Conservation (phyloP, 73 alveolate genomes). For the Paramecium primaurelia region DNA sequence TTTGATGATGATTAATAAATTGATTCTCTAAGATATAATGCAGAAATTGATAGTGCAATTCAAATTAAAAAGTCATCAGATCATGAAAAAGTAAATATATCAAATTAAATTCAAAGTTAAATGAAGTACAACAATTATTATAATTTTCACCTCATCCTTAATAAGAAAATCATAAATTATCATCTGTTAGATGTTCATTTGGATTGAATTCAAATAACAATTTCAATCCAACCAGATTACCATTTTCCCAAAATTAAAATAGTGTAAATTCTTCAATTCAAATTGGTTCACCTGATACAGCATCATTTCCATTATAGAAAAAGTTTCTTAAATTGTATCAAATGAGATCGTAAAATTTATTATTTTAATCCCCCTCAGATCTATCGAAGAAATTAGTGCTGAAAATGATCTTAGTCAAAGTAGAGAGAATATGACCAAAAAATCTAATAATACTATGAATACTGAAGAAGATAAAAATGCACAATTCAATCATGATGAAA, state of each 20-base stretch:
- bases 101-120: neutral
- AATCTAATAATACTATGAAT: neutral
- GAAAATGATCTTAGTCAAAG: neutral
- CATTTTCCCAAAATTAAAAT: neutral
- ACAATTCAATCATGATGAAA: neutral
- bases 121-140: neutral
- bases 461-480: neutral
- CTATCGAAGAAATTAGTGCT: constrained; percentile 5
- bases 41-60: constrained; percentile 8
- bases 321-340: neutral
- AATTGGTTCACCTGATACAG: neutral
- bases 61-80: neutral
- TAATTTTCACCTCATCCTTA: constrained; percentile 16
- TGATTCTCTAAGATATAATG: neutral
- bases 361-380: neutral
- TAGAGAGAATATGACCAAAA: neutral
- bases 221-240: neutral
- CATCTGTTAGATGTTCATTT: constrained; percentile 19
- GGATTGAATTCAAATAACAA: neutral
- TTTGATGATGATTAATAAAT: neutral
- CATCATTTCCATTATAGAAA: neutral
- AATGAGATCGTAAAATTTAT: neutral
- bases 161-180: neutral
- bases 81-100: neutral
- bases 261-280: neutral